Base-by-base conservation (phyloP, 345 rosid genomes). In the Acer campestre region DNA sequence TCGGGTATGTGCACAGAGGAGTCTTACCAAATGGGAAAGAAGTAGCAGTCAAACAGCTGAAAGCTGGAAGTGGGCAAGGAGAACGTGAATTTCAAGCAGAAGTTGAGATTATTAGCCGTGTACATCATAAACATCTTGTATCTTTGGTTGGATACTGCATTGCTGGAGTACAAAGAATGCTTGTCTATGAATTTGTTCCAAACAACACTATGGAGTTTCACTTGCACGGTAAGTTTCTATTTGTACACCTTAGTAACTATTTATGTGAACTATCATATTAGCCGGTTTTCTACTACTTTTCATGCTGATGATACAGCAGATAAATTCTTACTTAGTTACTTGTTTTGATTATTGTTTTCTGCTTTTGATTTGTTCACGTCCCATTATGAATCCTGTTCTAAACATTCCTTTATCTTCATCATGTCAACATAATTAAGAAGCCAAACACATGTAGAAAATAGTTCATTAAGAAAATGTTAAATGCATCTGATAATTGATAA, bases 111-210 rank as follows among this genome's bases (percentile, higher is more conserved):
- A 89, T 90, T 67, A 88, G 91, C 71, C 85, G 94, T 8, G 91
- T 92, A 20, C 97, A 89, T 75, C 97, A 92, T 73, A 88, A 51
- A 79, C 90, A 90, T 85, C 85, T 92, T 59, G 97, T 90, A 68
- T 86, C 90, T 9, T 78, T 92, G 82, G 91, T 92, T 22, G 97
- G 97, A 20, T 92, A 89, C 80, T 90, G 94, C 83, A 89, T 82
- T 0, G 73, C 86, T 6, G 91, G 86, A 44, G 59, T 71, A 16
- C 77, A 87, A 71, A 85, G 94, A 78, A 68, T 92, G 79, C 97
- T 92, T 71, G 91, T 92, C 22, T 92, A 92, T 68, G 97, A 92
- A 84, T 90, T 88, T 79, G 86, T 92, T 73, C 89, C 92, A 0
- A 92, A 90, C 75, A 82, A 88, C 81, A 89, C 88, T 27, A 67